Evolutionary conservation across 2,329 filamentous ascomycete species (phyloP), one percentile per base, ranked within the genome.

Genomic region (Daldinia sp.): DNA sequence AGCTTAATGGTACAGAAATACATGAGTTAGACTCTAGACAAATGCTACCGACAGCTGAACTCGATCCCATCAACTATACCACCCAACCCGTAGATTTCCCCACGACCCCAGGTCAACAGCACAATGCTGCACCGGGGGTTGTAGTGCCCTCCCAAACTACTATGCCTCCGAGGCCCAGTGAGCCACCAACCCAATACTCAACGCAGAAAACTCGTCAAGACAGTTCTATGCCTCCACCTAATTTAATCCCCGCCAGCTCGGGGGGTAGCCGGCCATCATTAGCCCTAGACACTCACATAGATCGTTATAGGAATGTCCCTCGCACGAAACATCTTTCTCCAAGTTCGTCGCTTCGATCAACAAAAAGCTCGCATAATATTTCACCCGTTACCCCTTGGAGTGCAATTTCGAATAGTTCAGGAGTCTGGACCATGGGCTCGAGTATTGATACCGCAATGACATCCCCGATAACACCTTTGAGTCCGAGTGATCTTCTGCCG

Each of bases 11-110:
- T 4, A 82, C 76, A 49, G 82, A 83, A 72, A 83, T 85, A 45
- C 74, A 82, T 61, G 84, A 86, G 68, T 79, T 85, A 61, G 83
- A 84, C 70, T 84, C 83, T 3, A 75, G 70, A 45, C 79, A 83
- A 63, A 72, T 83, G 48, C 51, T 53, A 43, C 70, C 67, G 54
- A 63, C 67, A 27, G 68, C 67, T 49, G 71, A 75, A 61, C 69
- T 74, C 41, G 71, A 71, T 23, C 62, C 71, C 15, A 52, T 71
- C 41, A 73, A 72, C 58, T 72, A 72, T 58, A 65, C 71, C 25
- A 37, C 57, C 8, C 69, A 66, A 35, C 27, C 41, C 13, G 58
- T 58, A 48, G 32, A 56, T 52, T 55, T 50, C 9, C 39, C 61
- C 17, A 52, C 45, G 34, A 25, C 62, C 54, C 55, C 48, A 48